Evolutionary conservation across 2,329 filamentous ascomycete genomes (phyloP), one percentile per base, ranked within the genome.

Genomic region (Cercospora sp.): DNA sequence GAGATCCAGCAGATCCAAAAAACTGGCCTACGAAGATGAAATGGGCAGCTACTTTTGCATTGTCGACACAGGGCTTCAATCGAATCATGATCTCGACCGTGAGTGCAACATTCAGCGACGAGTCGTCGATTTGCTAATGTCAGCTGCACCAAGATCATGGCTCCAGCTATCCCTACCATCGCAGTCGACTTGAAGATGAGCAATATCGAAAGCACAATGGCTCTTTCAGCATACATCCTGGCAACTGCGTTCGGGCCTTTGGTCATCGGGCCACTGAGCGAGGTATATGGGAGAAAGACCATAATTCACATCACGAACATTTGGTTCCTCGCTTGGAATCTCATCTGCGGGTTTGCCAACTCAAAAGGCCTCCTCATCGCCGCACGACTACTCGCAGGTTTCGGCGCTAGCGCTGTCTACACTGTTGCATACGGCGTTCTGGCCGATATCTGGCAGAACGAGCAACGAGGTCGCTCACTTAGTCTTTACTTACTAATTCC

Each of bases 261-360:
- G 28, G 58, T 70, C 26, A 68, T 72, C 40, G 68, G 67, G 8
- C 72, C 71, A 5, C 53, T 74, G 53, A 67, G 57, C 51, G 85
- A 87, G 68, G 76, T 85, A 0, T 86, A 82, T 62, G 85, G 84
- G 0, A 75, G 85, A 0, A 74, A 79, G 60, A 69, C 70, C 0
- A 74, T 86, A 9, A 74, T 84, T 5, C 83, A 84, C 48, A 63
- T 73, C 0, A 81, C 81, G 1, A 87, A 84, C 66, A 40, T 84
- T 1, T 81, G 83, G 79, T 87, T 87, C 73, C 74, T 88, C 3
- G 67, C 82, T 45, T 85, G 84, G 80, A 84, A 85, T 68, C 68
- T 86, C 6, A 77, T 79, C 1, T 85, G 83, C 65, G 80, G 82
- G 1, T 81, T 82, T 60, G 76, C 83, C 4, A 77, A 72, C 1